A percentile compares a stretch with the other conserved stretches of the same genome.
phyloP scores from a whole-genome alignment of 352 stramenopile species.

The Nothophytophthora sp. region DNA sequence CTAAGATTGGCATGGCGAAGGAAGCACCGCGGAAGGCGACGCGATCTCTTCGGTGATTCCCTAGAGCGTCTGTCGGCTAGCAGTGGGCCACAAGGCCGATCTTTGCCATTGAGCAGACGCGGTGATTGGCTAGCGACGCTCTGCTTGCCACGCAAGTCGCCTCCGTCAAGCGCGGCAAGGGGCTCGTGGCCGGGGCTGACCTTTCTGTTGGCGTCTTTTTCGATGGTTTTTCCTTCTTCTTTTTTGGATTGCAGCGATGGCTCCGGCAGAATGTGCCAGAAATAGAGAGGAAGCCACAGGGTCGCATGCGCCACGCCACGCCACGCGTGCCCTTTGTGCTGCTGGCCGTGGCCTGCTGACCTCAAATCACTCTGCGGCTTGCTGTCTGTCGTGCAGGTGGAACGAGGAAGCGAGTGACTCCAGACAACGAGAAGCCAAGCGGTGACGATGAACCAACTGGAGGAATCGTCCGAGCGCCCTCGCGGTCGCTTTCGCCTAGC shows the following conservation, averaged over 20 bases:
- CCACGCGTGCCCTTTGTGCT: too few species aligned
- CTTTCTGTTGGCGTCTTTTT: slow-evolving; percentile 20
- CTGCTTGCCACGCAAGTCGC: too few species aligned
- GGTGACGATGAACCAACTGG: slow-evolving; percentile 18
- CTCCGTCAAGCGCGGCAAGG: too few species aligned
- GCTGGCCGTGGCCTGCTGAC: too few species aligned
- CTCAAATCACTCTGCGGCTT: slow-evolving; percentile 25
- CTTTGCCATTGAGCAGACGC: too few species aligned
- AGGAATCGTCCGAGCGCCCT: neutral
- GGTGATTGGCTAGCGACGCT: too few species aligned
- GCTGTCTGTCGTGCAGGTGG: slow-evolving; percentile 13
- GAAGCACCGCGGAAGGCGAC: too few species aligned
- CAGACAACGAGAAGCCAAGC: neutral
- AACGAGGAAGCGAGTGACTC: too few species aligned
- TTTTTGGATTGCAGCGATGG: neutral
- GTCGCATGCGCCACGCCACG: slow-evolving; percentile 21
- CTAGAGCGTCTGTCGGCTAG: neutral
- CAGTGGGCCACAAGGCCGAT: too few species aligned
- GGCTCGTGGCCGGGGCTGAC: too few species aligned
- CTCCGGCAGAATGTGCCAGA: slow-evolving; percentile 9
- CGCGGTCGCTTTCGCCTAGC: too few species aligned
- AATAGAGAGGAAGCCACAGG: slow-evolving; percentile 29
- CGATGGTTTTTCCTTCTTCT: neutral
- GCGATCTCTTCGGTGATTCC: neutral
- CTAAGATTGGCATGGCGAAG: too few species aligned